These are phyloP conservation scores for Malus hybrid DNA, from an alignment of 331 rosid species.

Conservation along the genomic window DNA sequence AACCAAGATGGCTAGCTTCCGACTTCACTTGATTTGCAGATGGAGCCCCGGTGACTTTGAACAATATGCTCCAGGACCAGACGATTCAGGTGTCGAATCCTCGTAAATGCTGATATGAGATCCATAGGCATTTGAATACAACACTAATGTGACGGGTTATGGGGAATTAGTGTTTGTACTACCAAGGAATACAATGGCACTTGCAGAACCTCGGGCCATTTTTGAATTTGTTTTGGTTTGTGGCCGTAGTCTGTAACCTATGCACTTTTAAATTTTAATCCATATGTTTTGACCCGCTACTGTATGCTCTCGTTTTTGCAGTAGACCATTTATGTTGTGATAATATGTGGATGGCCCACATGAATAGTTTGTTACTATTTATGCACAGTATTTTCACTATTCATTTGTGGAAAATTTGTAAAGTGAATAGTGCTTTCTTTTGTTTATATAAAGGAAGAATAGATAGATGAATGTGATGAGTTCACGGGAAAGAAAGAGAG, in stretches of 20 bases:
- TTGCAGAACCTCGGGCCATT: not conserved
- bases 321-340: no score
- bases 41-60: conserved; percentile 76
- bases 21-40: conserved; percentile 64
- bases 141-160: not conserved
- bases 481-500: no score
- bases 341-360: no score
- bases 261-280: not conserved
- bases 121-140: not conserved
- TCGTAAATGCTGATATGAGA: conserved; percentile 21
- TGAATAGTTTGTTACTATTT: no score
- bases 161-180: not conserved
- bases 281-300: not conserved
- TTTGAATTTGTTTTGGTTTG: not conserved
- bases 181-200: not conserved
- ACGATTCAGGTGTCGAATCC: conserved; percentile 70
- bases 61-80: conserved; percentile 52
- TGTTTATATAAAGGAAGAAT: no score
- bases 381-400: no score
- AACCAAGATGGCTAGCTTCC: conserved; percentile 71
- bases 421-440: no score
- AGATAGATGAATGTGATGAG: no score
- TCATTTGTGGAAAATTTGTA: no score
- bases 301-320: not conserved
- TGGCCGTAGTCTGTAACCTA: not conserved